Conservation (phyloP, 2,329 filamentous ascomycete species). For the Chalaropsis thielavioides region DNA sequence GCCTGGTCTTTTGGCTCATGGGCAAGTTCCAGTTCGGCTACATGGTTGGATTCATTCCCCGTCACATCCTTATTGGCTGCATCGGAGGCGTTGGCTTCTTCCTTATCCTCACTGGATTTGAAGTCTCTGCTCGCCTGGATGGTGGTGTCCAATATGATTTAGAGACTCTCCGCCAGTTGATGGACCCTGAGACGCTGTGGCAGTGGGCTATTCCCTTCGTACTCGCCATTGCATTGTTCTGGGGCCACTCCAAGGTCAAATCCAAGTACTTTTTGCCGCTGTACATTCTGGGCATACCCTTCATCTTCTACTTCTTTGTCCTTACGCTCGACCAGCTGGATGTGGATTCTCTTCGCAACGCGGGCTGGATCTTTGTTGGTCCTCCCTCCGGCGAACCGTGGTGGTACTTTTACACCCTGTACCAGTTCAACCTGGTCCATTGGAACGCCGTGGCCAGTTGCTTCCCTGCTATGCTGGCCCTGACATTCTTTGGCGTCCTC, state of each 20-base stretch:
- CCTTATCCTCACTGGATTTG: slow-evolving; percentile 76
- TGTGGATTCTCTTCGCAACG: slow-evolving; percentile 49
- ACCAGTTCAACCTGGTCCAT: slow-evolving; percentile 67
- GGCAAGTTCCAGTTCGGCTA: slow-evolving; percentile 78
- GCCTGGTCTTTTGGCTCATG: slow-evolving; percentile 81
- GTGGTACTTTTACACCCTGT: slow-evolving; percentile 96
- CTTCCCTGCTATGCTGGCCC: slow-evolving; percentile 84
- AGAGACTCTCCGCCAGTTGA: slow-evolving; percentile 59
- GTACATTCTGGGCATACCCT: slow-evolving; percentile 69
- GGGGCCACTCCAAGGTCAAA: slow-evolving; percentile 58
- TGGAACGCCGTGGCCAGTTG: slow-evolving; percentile 74
- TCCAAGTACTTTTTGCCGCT: slow-evolving; percentile 75
- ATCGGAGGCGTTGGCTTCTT: slow-evolving; percentile 97
- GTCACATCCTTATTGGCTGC: slow-evolving; percentile 91
- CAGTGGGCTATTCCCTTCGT: slow-evolving; percentile 72
- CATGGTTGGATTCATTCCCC: slow-evolving; percentile 89
- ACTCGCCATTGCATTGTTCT: slow-evolving; percentile 62
- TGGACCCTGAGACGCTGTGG: slow-evolving; percentile 56
- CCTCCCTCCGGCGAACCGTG: slow-evolving; percentile 78
- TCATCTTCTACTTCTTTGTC: slow-evolving; percentile 66
- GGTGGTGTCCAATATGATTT: slow-evolving; percentile 73
- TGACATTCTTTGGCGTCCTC: slow-evolving; percentile 93
- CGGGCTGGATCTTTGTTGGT: slow-evolving; percentile 84
- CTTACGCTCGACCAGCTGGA: slow-evolving; percentile 52
- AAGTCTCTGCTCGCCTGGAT: slow-evolving; percentile 79